Evolutionary conservation across 371 early-diverging fungal species (phyloP).

Genomic region (Syncephalastrum contaminatum): DNA sequence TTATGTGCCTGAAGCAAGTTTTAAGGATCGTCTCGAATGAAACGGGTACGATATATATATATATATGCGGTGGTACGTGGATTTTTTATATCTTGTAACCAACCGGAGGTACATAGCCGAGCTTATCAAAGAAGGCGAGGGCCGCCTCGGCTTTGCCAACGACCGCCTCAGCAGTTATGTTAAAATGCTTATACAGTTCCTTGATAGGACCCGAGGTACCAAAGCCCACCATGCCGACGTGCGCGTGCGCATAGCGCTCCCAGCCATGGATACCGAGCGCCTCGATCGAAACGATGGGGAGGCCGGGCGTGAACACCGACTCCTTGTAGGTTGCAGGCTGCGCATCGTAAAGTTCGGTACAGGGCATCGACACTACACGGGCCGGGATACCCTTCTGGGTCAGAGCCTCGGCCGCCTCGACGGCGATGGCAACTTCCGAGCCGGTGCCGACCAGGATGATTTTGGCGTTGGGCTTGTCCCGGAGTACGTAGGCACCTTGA

Average conservation of each 20-base stretch:
- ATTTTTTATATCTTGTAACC: conserved; percentile 27
- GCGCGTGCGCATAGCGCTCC: conserved; percentile 78
- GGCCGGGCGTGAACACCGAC: conserved; percentile 73
- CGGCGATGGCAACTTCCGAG: conserved; percentile 89
- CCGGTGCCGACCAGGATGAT: conserved; percentile 91
- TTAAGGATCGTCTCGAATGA: background rate
- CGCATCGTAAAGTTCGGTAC: conserved; percentile 87
- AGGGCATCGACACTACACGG: conserved; percentile 95
- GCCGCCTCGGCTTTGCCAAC: conserved; percentile 76
- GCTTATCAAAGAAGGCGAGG: conserved; percentile 69
- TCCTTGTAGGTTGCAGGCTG: conserved; percentile 84
- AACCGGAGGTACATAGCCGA: conserved; percentile 43
- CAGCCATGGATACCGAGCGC: conserved; percentile 90
- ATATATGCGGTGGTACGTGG: background rate
- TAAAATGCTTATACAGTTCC: conserved; percentile 80
- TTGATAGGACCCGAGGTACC: conserved; percentile 63
- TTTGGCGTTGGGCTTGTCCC: conserved; percentile 51
- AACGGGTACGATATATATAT: background rate
- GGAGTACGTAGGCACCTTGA: conserved; percentile 79
- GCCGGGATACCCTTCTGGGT: conserved; percentile 52
- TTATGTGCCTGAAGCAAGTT: no score
- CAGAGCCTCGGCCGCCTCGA: conserved; percentile 76
- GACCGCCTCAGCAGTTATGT: conserved; percentile 74
- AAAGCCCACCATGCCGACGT: conserved; percentile 17
- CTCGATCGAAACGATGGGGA: conserved; percentile 88